Evolutionary conservation across 805 yeast species (phyloP), one percentile per base, ranked within the genome.

Genomic region (Teunomyces cretensis): DNA sequence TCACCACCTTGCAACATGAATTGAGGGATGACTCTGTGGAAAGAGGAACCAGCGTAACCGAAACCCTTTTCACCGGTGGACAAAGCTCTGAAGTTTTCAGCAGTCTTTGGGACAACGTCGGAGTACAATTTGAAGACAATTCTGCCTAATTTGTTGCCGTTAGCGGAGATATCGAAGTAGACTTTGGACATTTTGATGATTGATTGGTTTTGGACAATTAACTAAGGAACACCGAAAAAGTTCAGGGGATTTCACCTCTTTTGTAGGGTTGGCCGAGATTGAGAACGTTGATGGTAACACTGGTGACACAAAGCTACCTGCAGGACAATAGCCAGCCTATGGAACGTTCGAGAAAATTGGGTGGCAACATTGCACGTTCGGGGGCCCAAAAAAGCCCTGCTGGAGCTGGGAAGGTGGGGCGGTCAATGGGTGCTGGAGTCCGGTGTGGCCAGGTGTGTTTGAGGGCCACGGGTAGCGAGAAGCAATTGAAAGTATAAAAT

Each of bases 81-180:
- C 63, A 91, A 79, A 52, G 96, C 96, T 74, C 96, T 85, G 86
- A 91, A 91, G 80, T 91, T 91, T 74, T 87, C 95, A 56, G 95
- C 85, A 53, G 97, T 91, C 81, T 89, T 91, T 74, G 97, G 97
- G 56, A 86, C 94, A 59, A 84, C 86, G 64, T 87, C 91, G 77
- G 86, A 81, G 83, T 84, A 89, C 66, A 90, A 81, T 71, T 89
- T 76, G 86, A 92, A 92, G 66, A 80, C 78, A 64, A 92, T 75
- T 75, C 89, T 85, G 63, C 96, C 96, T 65, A 86, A 74, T 49
- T 61, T 68, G 44, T 52, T 51, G 60, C 88, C 91, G 75, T 85
- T 80, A 57, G 86, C 86, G 62, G 91, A 79, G 62, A 85, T 80
- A 67, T 87, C 94, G 76, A 88, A 88, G 78, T 74, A 87, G 62